Evolutionary conservation across 129 eudicot genomes (phyloP), one percentile per base, ranked within the genome.

Genomic region (Logfia minima): DNA sequence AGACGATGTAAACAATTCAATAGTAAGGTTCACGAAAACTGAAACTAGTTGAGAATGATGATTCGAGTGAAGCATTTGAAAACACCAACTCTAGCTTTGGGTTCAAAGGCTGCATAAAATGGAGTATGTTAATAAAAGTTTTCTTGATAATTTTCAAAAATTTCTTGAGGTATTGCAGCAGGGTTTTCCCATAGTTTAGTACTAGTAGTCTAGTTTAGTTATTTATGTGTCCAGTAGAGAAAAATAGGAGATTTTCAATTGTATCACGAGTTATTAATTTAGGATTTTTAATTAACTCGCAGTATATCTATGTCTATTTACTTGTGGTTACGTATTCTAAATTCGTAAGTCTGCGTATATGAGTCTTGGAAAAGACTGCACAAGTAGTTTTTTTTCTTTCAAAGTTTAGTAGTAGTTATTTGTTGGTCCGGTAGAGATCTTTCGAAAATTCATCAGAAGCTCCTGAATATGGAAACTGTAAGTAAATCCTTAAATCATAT

Each of bases 61-160:
- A 77, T 55, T 86, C 35, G 72, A 65, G 63, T 48, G 34, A 53
- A 19, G 48, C 87, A 35, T 86, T 87, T 31, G 73, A 76, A 43
- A 72, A 56, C 9, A 76, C 92, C 8, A 88, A 84, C 76, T 14
- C 55, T 48, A 48, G 69, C 84, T 62, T 62, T 11, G 35, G 67
- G 11, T 62, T 26, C 8, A 62, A 13, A 29, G 7, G 16, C 67
- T 62, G 45, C 37, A 32, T 32, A 13, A 28, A 31, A 17, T 11
- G 2, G 43, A 58, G 63, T 58, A 58, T 21, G 63, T 58, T 8
- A 1, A 19, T 58, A 58, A 3, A 58, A n/a, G 14, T 9, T 2
- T 8, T 8, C 63, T 58, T 66, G 0, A 28, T 32, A 1, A 1
- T 3, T 18, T 66, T 58, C 63, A 58, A 58, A 23, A 58, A 2